A percentile compares a stretch with the other conserved stretches of the same genome.
Evolutionary conservation across 2,329 filamentous ascomycete genomes (phyloP).

Genomic region (Thielaviopsis euricoi): DNA sequence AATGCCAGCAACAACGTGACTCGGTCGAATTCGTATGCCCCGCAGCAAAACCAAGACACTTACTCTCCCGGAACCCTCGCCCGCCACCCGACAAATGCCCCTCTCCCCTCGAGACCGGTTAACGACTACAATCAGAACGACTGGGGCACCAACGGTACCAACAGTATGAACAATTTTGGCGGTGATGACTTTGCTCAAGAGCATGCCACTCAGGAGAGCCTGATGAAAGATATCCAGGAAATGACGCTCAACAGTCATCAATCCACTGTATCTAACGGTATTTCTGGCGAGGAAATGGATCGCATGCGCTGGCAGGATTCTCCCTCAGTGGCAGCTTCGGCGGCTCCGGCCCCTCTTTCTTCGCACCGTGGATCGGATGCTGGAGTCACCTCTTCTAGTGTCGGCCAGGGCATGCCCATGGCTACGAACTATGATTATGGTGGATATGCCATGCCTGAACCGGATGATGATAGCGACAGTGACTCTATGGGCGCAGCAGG

Average conservation of each 20-base stretch:
- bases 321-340: conserved; percentile 25
- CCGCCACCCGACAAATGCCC: conserved; percentile 39
- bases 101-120: conserved; percentile 37
- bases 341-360: not conserved
- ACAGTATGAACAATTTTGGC: conserved; percentile 11
- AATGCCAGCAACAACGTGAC: conserved; percentile 24
- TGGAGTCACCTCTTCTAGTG: not conserved
- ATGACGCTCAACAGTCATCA: conserved; percentile 16
- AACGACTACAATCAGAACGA: conserved; percentile 26
- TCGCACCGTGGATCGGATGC: not conserved
- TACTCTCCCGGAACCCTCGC: conserved; percentile 24
- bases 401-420: not conserved
- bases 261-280: conserved; percentile 29
- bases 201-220: conserved; percentile 30
- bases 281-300: conserved; percentile 30
- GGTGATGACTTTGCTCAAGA: conserved; percentile 22
- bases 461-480: conserved; percentile 51
- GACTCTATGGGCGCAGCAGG: conserved; percentile 80
- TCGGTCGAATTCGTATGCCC: conserved; percentile 34
- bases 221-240: conserved; percentile 41
- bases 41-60: conserved; percentile 26
- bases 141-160: conserved; percentile 24
- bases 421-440: not conserved
- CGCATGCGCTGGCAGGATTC: conserved; percentile 34
- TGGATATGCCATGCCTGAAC: not conserved